Base-by-base conservation (phyloP, 2,329 filamentous ascomycete species). In the Aspergillus persii region DNA sequence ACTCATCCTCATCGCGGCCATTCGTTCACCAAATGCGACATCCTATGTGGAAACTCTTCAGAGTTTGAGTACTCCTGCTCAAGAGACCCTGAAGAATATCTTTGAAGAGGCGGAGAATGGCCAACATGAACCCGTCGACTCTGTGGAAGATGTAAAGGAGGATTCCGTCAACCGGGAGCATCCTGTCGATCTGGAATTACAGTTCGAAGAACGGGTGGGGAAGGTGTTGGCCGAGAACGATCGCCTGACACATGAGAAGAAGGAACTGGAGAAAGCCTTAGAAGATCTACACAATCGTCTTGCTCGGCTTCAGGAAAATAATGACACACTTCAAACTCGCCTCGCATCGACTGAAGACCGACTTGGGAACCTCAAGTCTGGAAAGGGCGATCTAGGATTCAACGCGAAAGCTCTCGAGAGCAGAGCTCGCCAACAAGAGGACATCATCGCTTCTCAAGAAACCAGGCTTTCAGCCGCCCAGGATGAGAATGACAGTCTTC, bases 361-460 rank as follows among this genome's bases (percentile, higher is more conserved):
- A 65, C 79, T 73, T 76, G 84, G 77, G 77, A 85, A 70, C 75
- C 79, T 73, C 79, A 76, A 78, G 57, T 79, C 78, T n/a, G 78
- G 77, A 15, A 77, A 79, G 55, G 77, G 75, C 8, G 77, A 78
- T 49, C 59, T 73, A 78, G 72, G 84, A 77, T 70, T 81, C 77
- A 76, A 74, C 62, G 72, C 71, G 54, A 77, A 74, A 63, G 74
- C 73, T 1, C 60, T 78, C 39, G 75, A 74, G 74, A 81, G 60
- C 76, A 89, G 65, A 80, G 87, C 76, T 4, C 72, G 75, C 36
- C 76, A 91, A 66, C 86, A 89, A 67, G 87, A 91, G 71, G 83
- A 88, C 59, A 79, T 91, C 53, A 92, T 93, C 68, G 86, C 86
- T 44, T 83, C 81, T 27, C 84, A 91, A 65, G 90, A 93, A 71